Conservation (phyloP, 2,329 filamentous ascomycete genomes). For the Keithomyces neogunnii region DNA sequence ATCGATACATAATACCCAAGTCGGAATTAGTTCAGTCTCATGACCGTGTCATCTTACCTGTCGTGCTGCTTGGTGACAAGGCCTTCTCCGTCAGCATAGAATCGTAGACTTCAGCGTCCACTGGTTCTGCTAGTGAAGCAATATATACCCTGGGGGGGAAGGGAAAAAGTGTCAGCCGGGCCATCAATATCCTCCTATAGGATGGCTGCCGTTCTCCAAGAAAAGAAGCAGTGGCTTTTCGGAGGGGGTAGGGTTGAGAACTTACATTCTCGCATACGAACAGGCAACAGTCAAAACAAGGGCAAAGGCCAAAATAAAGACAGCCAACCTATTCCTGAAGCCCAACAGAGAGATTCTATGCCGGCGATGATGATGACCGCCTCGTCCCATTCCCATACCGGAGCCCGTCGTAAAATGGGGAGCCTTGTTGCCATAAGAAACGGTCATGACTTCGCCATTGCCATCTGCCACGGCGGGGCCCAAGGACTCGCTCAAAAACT, state of each 20-base stretch:
- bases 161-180: neutral
- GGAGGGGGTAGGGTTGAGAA: neutral
- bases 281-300: constrained; percentile 10
- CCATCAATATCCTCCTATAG: too few relatives aligned
- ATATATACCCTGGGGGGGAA: neutral
- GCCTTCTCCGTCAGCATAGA: constrained; percentile 1
- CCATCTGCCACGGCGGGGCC: constrained; percentile 9
- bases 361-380: neutral
- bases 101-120: neutral
- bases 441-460: constrained; percentile 11
- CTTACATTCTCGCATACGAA: constrained; percentile 11
- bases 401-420: neutral
- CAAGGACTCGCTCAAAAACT: constrained; percentile 5
- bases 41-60: neutral
- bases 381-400: neutral
- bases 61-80: neutral
- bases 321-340: constrained; percentile 10
- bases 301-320: constrained; percentile 10
- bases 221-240: too few relatives aligned
- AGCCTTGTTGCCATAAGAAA: constrained; percentile 1
- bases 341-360: constrained; percentile 6
- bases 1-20: neutral
- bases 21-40: neutral
- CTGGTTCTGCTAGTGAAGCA: neutral
- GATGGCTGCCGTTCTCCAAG: too few relatives aligned